A percentile compares a stretch with the other conserved stretches of the same genome.
Evolutionary conservation across 495 filamentous ascomycete genomes (phyloP).

Genomic region (Xylaria sp.): DNA sequence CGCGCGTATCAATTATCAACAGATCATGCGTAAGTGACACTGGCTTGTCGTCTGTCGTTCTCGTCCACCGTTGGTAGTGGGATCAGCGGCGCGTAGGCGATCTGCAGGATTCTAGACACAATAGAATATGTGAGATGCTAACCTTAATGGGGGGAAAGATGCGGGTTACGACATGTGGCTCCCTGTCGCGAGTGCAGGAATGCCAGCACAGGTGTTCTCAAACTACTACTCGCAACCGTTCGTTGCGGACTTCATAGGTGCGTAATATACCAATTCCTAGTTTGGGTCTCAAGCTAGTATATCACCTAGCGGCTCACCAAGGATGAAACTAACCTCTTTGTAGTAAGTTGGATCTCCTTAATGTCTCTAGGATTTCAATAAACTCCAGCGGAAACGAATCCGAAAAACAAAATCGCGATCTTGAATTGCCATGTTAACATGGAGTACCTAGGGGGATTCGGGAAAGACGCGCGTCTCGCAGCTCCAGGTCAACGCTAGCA

Average conservation of each 20-base stretch:
- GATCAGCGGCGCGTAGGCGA: background rate
- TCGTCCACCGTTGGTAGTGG: background rate
- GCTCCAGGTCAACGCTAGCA: conserved; percentile 27
- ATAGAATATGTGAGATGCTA: background rate
- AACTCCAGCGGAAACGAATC: background rate
- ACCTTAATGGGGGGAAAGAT: conserved; percentile 21
- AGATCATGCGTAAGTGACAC: conserved; percentile 39
- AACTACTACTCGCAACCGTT: conserved; percentile 45
- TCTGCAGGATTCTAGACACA: background rate
- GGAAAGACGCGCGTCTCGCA: conserved; percentile 37
- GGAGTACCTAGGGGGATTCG: conserved; percentile 26
- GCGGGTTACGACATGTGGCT: conserved; percentile 41
- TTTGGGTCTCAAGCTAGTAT: background rate
- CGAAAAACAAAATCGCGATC: background rate
- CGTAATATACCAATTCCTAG: background rate
- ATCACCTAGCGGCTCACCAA: background rate
- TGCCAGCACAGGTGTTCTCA: conserved; percentile 37
- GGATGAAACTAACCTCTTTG: background rate
- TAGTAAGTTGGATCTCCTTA: conserved; percentile 10
- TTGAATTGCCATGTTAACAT: background rate
- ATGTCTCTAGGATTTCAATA: background rate
- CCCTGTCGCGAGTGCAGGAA: conserved; percentile 36
- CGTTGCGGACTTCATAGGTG: conserved; percentile 40
- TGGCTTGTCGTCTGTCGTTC: no score
- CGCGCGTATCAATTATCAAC: conserved; percentile 41